These are phyloP conservation scores for Vanderwaltozyma tropicalis DNA, from an alignment of 805 yeast genomes.

Conservation along the genomic window DNA sequence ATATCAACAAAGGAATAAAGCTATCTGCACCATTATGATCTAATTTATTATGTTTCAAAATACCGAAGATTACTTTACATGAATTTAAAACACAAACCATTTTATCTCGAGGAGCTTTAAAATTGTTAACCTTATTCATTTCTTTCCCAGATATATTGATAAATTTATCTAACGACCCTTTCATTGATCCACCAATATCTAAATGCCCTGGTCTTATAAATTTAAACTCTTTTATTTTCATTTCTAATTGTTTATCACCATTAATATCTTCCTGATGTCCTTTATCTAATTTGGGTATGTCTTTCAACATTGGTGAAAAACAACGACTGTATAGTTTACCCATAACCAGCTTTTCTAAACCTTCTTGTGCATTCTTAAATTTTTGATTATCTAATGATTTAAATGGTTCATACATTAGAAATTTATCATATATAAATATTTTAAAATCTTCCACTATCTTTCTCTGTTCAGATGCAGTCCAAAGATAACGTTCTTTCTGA, in stretches of 20 bases:
- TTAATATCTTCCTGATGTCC: slow-evolving; percentile 54
- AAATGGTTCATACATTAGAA: slow-evolving; percentile 62
- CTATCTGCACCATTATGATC: slow-evolving; percentile 83
- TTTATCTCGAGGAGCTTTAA: slow-evolving; percentile 91
- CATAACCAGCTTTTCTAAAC: slow-evolving; percentile 87
- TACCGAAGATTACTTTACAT: slow-evolving; percentile 85
- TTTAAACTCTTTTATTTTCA: slow-evolving; percentile 48
- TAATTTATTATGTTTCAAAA: slow-evolving; percentile 54
- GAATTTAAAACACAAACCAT: slow-evolving; percentile 83
- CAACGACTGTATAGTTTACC: slow-evolving; percentile 69
- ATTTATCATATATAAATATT: slow-evolving; percentile 54
- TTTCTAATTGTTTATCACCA: slow-evolving; percentile 43
- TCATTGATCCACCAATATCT: slow-evolving; percentile 52
- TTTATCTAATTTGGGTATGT: slow-evolving; percentile 35
- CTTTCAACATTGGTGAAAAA: slow-evolving; percentile 53
- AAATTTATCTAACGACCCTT: slow-evolving; percentile 41
- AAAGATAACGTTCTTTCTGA: slow-evolving; percentile 40
- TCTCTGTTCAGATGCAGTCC: slow-evolving; percentile 69
- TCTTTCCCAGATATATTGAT: slow-evolving; percentile 62
- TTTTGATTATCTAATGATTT: slow-evolving; percentile 48
- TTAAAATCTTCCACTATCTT: slow-evolving; percentile 73
- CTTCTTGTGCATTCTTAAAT: slow-evolving; percentile 71
- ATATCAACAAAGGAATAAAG: slow-evolving; percentile 81
- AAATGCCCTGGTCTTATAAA: slow-evolving; percentile 71
- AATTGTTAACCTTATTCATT: slow-evolving; percentile 65